A percentile compares a stretch with the other conserved stretches of the same genome.
These are phyloP conservation scores for Rubus parviflorus DNA, from an alignment of 306 rosid genomes.

Conservation along the genomic window DNA sequence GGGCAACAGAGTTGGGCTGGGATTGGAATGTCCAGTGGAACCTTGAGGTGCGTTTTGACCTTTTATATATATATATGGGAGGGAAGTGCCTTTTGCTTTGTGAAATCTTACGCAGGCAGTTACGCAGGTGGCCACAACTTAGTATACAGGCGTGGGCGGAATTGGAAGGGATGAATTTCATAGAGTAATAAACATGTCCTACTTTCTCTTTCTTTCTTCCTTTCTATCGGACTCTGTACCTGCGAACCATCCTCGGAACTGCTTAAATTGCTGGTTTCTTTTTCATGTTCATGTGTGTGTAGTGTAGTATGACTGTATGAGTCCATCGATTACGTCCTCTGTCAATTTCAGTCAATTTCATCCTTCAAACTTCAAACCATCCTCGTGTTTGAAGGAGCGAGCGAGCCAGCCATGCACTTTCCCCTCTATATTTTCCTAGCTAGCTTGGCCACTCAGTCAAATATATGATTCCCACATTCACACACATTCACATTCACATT, in stretches of 20 bases:
- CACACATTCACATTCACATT: background rate
- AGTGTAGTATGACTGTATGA: background rate
- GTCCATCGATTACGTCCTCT: background rate
- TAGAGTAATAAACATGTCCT: background rate
- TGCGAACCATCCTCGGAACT: constrained; percentile 1
- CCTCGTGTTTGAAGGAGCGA: background rate
- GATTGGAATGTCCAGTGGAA: background rate
- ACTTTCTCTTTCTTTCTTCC: background rate
- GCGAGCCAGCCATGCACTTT: background rate
- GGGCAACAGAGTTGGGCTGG: background rate
- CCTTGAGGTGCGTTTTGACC: background rate
- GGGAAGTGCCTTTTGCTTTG: background rate
- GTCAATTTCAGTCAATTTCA: background rate
- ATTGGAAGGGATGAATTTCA: background rate
- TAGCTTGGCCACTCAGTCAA: background rate
- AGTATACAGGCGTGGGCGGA: constrained; percentile 5
- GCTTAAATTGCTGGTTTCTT: background rate
- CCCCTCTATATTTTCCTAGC: background rate
- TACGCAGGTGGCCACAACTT: background rate
- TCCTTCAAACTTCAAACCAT: background rate
- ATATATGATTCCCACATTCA: background rate
- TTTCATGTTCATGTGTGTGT: background rate
- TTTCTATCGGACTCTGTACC: background rate
- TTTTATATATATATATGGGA: background rate
- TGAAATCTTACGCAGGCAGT: constrained; percentile 4